Conservation (phyloP, 1,284 basidiomycete species). For the Albatrellus sp. region DNA sequence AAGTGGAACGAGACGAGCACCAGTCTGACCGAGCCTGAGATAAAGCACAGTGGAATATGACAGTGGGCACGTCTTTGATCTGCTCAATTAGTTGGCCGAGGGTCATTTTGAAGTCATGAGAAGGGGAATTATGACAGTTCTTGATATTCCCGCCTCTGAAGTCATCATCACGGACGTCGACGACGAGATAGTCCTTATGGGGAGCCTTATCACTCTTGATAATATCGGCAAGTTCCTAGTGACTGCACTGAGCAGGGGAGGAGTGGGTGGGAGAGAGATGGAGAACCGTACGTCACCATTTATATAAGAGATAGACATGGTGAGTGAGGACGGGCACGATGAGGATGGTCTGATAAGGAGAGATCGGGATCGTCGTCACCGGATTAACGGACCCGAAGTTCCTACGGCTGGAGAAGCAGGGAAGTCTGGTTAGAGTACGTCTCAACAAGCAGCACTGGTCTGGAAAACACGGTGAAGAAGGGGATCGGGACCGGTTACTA, state of each 20-base stretch:
- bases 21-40: conserved; percentile 57
- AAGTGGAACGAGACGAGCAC: neutral
- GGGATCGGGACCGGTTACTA: too few species aligned
- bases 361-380: too few species aligned
- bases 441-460: too few species aligned
- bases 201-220: conserved; percentile 49
- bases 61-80: conserved; percentile 44
- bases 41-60: conserved; percentile 67
- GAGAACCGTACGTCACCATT: conserved; percentile 2
- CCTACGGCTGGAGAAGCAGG: too few species aligned
- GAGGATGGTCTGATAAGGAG: too few species aligned
- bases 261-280: neutral
- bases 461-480: too few species aligned
- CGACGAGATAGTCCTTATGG: conserved; percentile 54
- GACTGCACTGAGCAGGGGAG: neutral
- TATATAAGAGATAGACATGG: conserved; percentile 8
- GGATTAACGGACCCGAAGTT: too few species aligned
- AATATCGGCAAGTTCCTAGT: conserved; percentile 51
- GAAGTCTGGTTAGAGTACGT: too few species aligned
- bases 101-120: conserved; percentile 37
- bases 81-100: conserved; percentile 48
- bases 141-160: conserved; percentile 66
- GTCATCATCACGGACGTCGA: conserved; percentile 73
- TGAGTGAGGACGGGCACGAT: too few species aligned
- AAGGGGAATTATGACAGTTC: conserved; percentile 48